These are phyloP conservation scores for Salisapilia sapeloensis DNA, from an alignment of 352 stramenopile genomes.

Conservation along the genomic window DNA sequence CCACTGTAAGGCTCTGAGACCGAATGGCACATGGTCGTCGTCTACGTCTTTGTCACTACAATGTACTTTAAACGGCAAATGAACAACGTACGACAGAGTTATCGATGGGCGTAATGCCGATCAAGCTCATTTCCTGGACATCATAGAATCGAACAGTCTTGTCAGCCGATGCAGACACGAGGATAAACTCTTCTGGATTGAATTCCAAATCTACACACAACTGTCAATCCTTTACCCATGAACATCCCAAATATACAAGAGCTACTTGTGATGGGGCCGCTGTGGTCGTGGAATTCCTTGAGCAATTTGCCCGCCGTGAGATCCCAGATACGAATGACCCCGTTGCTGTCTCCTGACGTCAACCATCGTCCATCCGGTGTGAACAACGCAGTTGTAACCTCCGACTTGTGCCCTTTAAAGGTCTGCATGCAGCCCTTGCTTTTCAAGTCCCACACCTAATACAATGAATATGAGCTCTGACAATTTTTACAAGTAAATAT, in stretches of 20 bases:
- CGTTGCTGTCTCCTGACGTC: slow-evolving; percentile 52
- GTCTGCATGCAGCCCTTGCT: slow-evolving; percentile 79
- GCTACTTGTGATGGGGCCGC: slow-evolving; percentile 42
- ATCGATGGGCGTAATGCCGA: slow-evolving; percentile 63
- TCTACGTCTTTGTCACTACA: slow-evolving; percentile 11
- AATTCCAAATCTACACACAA: slow-evolving; percentile 37
- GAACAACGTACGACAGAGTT: slow-evolving; percentile 31
- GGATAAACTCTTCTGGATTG: slow-evolving; percentile 75
- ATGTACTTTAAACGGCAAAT: background rate
- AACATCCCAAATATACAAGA: background rate
- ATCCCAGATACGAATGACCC: slow-evolving; percentile 75
- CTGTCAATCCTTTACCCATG: background rate
- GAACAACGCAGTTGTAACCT: slow-evolving; percentile 65
- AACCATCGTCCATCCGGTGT: slow-evolving; percentile 72
- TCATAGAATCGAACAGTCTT: slow-evolving; percentile 76
- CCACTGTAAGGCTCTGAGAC: slow-evolving; percentile 55
- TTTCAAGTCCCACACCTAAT: slow-evolving; percentile 60
- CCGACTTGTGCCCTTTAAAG: slow-evolving; percentile 63
- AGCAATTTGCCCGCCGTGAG: slow-evolving; percentile 62
- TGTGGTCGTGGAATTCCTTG: slow-evolving; percentile 55
- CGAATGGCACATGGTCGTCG: slow-evolving; percentile 69
- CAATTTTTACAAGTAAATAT: background rate
- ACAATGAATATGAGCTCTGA: background rate
- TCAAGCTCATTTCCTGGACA: slow-evolving; percentile 67
- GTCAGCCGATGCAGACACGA: slow-evolving; percentile 59